Evolutionary conservation across 345 rosid species (phyloP).

Genomic region (Salix viminalis): DNA sequence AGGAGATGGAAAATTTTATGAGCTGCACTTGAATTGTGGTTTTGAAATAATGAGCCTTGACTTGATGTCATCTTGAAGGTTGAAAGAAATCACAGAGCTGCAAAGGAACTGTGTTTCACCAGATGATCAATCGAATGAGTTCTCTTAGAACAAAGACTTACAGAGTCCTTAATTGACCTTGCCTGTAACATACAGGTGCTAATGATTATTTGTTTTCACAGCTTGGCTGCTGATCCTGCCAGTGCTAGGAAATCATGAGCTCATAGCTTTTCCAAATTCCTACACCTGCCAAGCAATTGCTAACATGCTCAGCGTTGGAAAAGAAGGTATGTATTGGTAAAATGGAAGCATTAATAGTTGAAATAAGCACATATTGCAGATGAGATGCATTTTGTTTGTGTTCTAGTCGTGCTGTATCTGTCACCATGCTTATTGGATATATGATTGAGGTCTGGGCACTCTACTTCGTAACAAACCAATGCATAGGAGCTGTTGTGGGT

Average conservation of each 20-base stretch:
- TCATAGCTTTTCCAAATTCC: not conserved
- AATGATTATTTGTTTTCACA: not conserved
- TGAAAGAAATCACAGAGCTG: not conserved
- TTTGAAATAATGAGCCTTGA: not conserved
- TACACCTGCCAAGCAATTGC: not conserved
- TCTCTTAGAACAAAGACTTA: not conserved
- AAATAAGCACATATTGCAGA: not conserved
- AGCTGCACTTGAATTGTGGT: not conserved
- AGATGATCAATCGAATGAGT: too few species aligned
- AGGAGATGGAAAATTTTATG: conserved; percentile 2
- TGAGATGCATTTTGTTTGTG: not conserved
- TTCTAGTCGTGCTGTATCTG: not conserved
- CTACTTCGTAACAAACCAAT: not conserved
- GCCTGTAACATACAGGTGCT: not conserved
- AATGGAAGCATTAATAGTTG: not conserved
- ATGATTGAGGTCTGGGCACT: not conserved
- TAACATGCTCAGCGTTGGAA: not conserved
- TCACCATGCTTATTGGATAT: not conserved
- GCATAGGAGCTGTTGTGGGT: too few species aligned
- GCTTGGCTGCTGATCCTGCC: not conserved
- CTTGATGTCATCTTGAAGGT: not conserved
- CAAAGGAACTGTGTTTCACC: not conserved
- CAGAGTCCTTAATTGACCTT: not conserved
- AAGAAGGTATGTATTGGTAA: not conserved
- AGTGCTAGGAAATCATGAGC: not conserved